phyloP scores from a whole-genome alignment of 2,329 filamentous ascomycete genomes.

The Nemania sp. region DNA sequence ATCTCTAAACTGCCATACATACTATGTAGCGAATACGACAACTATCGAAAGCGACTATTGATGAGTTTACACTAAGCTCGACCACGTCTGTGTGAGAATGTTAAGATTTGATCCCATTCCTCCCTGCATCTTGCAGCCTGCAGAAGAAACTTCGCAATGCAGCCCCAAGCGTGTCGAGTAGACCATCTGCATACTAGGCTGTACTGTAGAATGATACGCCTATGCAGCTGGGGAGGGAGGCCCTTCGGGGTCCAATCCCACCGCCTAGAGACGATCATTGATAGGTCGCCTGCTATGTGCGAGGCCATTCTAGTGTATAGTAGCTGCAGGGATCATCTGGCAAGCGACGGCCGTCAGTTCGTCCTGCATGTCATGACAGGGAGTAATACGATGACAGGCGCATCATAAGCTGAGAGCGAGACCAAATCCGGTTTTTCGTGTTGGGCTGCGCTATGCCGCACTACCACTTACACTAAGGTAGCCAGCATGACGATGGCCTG shows the following conservation, averaged over 20 bases:
- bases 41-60: too few species aligned
- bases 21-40: too few species aligned
- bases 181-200: neutral
- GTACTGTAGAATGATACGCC: too few species aligned
- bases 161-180: neutral
- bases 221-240: neutral
- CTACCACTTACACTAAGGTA: too few species aligned
- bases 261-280: too few species aligned
- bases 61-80: neutral
- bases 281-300: too few species aligned
- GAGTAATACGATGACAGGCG: slow-evolving; percentile 27
- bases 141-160: slow-evolving; percentile 8
- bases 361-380: slow-evolving; percentile 19
- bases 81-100: neutral
- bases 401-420: slow-evolving; percentile 9
- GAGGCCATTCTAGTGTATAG: neutral
- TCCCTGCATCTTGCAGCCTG: slow-evolving; percentile 15
- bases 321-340: slow-evolving; percentile 15
- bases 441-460: slow-evolving; percentile 30
- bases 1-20: too few species aligned
- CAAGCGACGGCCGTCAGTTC: slow-evolving; percentile 14
- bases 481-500: slow-evolving; percentile 19
- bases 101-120: neutral
- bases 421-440: slow-evolving; percentile 39
- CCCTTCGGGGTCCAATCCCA: slow-evolving; percentile 5